These are phyloP conservation scores for Cicer judaicum DNA, from an alignment of 306 rosid genomes.

Conservation along the genomic window DNA sequence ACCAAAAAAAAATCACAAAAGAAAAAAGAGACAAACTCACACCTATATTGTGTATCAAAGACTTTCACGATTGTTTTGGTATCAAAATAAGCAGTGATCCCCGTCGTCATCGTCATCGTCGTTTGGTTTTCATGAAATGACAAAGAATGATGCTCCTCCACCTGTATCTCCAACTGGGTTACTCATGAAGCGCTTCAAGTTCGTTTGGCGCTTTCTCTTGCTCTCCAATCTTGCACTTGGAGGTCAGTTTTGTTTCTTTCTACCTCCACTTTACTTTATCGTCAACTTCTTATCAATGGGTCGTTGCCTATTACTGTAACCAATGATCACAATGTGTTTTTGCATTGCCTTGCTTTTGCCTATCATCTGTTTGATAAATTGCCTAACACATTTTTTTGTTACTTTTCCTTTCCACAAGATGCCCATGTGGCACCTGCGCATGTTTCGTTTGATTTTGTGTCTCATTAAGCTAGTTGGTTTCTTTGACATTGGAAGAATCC, in stretches of 20 bases:
- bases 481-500: background rate
- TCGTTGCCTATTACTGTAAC: background rate
- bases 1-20: background rate
- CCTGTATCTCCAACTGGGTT: slow-evolving; percentile 49
- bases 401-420: background rate
- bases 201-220: slow-evolving; percentile 78
- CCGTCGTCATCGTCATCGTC: background rate
- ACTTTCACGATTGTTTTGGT: slow-evolving; percentile 1
- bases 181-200: slow-evolving; percentile 62
- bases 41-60: background rate
- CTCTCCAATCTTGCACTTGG: slow-evolving; percentile 80
- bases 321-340: background rate
- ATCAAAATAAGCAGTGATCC: slow-evolving; percentile 5
- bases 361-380: slow-evolving; percentile 55
- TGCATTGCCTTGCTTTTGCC: slow-evolving; percentile 5
- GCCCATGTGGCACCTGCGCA: background rate
- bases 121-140: slow-evolving; percentile 19
- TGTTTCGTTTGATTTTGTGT: background rate
- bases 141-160: slow-evolving; percentile 50
- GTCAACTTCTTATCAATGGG: slow-evolving; percentile 3
- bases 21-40: background rate
- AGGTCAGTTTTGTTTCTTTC: slow-evolving; percentile 53
- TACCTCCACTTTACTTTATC: background rate
- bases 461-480: background rate
- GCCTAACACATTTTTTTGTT: slow-evolving; percentile 25